phyloP scores from a whole-genome alignment of 129 eudicot genomes.

The Arctium minus region DNA sequence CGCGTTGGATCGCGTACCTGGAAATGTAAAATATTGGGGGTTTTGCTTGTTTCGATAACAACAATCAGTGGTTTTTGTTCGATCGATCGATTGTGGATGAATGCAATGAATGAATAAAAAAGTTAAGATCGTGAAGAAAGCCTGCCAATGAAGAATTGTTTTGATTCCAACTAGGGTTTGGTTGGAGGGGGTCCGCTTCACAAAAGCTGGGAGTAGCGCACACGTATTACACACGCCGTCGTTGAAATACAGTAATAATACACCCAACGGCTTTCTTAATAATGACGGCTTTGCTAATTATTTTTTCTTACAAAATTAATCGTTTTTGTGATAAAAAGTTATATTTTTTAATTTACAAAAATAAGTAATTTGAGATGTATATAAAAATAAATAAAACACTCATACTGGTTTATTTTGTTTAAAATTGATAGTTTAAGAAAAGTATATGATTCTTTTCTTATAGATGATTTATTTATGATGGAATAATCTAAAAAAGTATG shows the following conservation, averaged over 20 bases:
- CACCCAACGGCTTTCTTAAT: constrained; percentile 3
- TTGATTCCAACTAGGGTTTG: constrained; percentile 13
- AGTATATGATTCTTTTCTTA: too few species aligned
- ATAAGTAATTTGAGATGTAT: too few species aligned
- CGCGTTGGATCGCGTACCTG: constrained; percentile 27
- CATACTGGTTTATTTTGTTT: too few species aligned
- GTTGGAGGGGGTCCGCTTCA: constrained; percentile 13
- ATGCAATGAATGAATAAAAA: not conserved
- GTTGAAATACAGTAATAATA: not conserved
- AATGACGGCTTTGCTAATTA: not conserved
- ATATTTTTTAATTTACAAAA: too few species aligned
- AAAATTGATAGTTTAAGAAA: too few species aligned
- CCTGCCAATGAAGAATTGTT: not conserved
- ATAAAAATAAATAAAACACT: too few species aligned
- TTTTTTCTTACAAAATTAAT: too few species aligned
- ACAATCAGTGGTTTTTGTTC: constrained; percentile 7
- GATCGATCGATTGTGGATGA: constrained; percentile 10
- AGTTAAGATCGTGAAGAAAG: constrained; percentile 11
- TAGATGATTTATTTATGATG: too few species aligned
- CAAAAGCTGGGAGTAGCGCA: not conserved
- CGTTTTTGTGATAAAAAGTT: not conserved
- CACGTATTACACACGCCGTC: constrained; percentile 18
- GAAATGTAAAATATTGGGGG: constrained; percentile 10
- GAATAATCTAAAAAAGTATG: too few species aligned
- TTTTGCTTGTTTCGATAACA: constrained; percentile 17